phyloP scores from a whole-genome alignment of 2,329 filamentous ascomycete species.

The Xylaria sp. region DNA sequence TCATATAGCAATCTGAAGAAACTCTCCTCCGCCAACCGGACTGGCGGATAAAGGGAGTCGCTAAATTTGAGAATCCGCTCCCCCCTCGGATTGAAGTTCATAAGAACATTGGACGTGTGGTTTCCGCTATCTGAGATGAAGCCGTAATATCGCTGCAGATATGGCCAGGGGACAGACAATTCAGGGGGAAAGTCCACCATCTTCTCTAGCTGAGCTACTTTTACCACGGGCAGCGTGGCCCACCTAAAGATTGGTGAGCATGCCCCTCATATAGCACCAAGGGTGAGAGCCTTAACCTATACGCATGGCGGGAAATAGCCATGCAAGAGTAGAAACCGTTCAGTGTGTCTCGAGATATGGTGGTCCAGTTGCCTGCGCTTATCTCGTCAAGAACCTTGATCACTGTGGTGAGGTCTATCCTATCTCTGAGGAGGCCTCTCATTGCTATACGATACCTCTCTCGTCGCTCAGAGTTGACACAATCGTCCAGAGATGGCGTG shows the following conservation, averaged over 20 bases:
- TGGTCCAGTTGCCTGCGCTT: not conserved
- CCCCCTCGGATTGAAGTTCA: not conserved
- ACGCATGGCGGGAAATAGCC: not conserved
- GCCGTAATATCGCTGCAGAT: not conserved
- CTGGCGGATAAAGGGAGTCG: not conserved
- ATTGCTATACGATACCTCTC: not conserved
- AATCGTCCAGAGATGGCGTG: not conserved
- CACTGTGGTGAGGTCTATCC: not conserved
- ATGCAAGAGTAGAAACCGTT: constrained; percentile 1
- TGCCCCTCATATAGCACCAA: not conserved
- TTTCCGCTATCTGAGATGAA: not conserved
- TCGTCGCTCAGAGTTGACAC: not conserved
- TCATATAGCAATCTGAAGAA: not conserved
- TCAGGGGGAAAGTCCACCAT: not conserved
- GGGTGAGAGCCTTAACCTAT: not conserved
- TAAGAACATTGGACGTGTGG: not conserved
- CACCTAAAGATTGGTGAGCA: not conserved
- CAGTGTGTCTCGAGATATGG: not conserved
- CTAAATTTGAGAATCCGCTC: not conserved
- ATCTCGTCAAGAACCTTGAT: not conserved
- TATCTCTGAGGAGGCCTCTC: not conserved
- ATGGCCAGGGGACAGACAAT: not conserved
- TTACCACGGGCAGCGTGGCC: not conserved
- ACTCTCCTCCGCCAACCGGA: not conserved
- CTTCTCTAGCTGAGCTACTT: not conserved